These are phyloP conservation scores for Silene coronaria DNA, from an alignment of 179 eudicot species.

Conservation along the genomic window DNA sequence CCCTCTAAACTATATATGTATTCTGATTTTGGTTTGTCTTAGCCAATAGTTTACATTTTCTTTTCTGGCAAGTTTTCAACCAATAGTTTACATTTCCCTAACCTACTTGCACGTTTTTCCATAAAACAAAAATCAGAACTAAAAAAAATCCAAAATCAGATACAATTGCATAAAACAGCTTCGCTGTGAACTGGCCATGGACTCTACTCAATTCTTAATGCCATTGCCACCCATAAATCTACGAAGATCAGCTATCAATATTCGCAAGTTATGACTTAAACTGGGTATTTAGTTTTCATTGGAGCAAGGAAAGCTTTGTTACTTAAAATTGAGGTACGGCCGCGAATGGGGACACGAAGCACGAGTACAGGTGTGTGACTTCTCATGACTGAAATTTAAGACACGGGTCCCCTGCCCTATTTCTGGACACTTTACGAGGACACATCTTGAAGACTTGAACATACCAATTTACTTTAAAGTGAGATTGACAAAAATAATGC, in stretches of 20 bases:
- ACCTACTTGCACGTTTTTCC: too few species aligned
- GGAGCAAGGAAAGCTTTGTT: not conserved
- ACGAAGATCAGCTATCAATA: not conserved
- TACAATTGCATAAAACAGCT: not conserved
- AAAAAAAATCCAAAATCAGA: not conserved
- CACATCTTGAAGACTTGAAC: constrained; percentile 5
- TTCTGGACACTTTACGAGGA: not conserved
- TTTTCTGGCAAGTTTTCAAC: too few species aligned
- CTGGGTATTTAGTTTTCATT: not conserved
- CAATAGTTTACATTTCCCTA: too few species aligned
- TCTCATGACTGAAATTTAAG: not conserved
- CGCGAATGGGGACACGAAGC: not conserved
- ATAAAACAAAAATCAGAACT: too few species aligned
- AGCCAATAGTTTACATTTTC: too few species aligned
- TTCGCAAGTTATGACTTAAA: not conserved
- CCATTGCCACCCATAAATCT: not conserved
- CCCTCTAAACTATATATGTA: too few species aligned
- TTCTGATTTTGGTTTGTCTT: too few species aligned
- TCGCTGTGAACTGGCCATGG: not conserved
- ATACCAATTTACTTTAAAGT: not conserved
- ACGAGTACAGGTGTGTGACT: not conserved
- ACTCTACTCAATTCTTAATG: not conserved
- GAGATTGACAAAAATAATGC: not conserved
- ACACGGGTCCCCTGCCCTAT: not conserved
- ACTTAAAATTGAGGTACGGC: not conserved